Base-by-base conservation (phyloP, 176 grass and related monocot species). In the Secale cereale region DNA sequence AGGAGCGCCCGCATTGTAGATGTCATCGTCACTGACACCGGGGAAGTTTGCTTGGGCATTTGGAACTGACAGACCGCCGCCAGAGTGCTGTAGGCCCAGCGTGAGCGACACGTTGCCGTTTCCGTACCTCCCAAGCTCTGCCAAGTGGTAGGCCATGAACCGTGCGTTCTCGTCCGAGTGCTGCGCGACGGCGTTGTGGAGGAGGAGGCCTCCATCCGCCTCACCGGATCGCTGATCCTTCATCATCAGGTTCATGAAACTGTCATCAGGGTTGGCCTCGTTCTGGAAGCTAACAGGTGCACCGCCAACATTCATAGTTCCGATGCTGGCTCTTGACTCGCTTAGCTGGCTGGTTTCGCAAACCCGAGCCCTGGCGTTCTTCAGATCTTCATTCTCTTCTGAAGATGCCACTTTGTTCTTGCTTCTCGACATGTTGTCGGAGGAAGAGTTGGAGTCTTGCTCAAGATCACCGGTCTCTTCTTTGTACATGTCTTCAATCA, bases 401-500 rank as follows among this genome's bases (percentile, higher is more conserved):
- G 97, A 92, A 25, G 91, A 94, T 56, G 65, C 64, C 28, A 82
- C 76, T 40, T 99, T 94, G 45, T 86, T 92, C 81, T 86, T 93
- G 46, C 81, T 87, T 80, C 66, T 79, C 10, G 97, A 36, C 14
- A 72, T 61, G 33, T 99, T 96, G 75, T 99, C 97, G 7, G 93
- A 96, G n/a, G 97, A 99, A 71, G 97, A 99, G 79, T 96, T 99
- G 15, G 91, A 99, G 52, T 94, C 93, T 70, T 94, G 94, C 80
- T 99, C 97, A 1, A 86, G 65, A 50, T 99, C 93, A 32, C 94
- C 97, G 1, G 77, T 91, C 82, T 99, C 97, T 89, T 99, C 97
- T 86, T 94, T 99, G 76, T 99, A 88, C 97, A 99, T 99, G 85
- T 99, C 97, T 83, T 99, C 97, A 28, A 99, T 99, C 97, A 99